phyloP scores from a whole-genome alignment of 805 yeast species.

The Suhomyces tanzawaensis region DNA sequence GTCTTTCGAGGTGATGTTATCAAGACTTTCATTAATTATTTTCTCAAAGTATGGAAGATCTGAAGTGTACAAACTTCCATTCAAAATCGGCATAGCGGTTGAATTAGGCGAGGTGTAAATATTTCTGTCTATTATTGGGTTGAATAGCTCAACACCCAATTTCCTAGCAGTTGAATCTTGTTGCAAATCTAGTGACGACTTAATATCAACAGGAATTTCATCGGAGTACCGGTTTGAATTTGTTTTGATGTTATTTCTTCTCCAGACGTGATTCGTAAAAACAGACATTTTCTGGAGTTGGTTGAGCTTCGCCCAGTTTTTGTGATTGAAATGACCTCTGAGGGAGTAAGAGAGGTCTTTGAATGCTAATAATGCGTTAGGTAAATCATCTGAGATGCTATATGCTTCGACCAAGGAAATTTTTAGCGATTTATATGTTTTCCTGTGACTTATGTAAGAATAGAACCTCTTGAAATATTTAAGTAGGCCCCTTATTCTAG shows the following conservation, averaged over 20 bases:
- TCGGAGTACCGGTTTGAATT: slow-evolving; percentile 8
- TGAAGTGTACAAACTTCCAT: slow-evolving; percentile 22
- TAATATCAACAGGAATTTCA: slow-evolving; percentile 5
- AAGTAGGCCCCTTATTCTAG: slow-evolving; percentile 28
- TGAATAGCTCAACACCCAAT: slow-evolving; percentile 11
- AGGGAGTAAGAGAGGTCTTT: slow-evolving; percentile 16
- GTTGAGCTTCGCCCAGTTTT: slow-evolving; percentile 9
- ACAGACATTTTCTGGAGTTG: slow-evolving; percentile 13
- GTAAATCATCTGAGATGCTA: slow-evolving; percentile 19
- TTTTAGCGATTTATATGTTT: slow-evolving; percentile 25
- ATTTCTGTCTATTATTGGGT: slow-evolving; percentile 28
- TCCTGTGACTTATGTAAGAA: slow-evolving; percentile 30
- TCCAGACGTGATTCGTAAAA: slow-evolving; percentile 19
- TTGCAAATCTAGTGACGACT: slow-evolving; percentile 8
- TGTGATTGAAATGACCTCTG: slow-evolving; percentile 20
- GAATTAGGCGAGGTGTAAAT: slow-evolving; percentile 21
- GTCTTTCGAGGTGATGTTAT: slow-evolving; percentile 1
- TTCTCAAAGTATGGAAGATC: slow-evolving; percentile 34
- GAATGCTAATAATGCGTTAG: slow-evolving; percentile 23
- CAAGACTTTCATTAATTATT: slow-evolving; percentile 14
- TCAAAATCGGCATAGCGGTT: slow-evolving; percentile 23
- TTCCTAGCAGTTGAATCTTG: slow-evolving; percentile 5
- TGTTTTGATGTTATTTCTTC: slow-evolving; percentile 20
- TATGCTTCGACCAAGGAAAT: slow-evolving; percentile 32
- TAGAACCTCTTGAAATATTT: slow-evolving; percentile 38